phyloP scores from a whole-genome alignment of 352 stramenopile species.

The Pythium vanterpoolii region DNA sequence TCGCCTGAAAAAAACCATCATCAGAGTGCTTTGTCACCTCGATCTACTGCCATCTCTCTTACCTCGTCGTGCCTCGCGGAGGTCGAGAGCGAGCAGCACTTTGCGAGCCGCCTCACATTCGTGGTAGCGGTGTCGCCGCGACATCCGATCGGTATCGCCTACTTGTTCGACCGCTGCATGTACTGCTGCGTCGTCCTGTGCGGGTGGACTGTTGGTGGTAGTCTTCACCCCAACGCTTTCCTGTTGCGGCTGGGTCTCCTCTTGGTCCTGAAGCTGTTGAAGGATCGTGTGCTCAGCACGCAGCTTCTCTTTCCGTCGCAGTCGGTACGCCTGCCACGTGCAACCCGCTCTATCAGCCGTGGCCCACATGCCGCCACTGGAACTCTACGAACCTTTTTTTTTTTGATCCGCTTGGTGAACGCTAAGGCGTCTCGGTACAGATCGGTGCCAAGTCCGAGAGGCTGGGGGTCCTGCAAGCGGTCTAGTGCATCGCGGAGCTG shows the following conservation, averaged over 20 bases:
- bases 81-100: conserved; percentile 21
- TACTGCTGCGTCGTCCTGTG: neutral
- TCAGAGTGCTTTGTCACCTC: neutral
- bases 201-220: neutral
- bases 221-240: too few relatives aligned
- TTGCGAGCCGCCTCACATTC: conserved; percentile 13
- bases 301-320: neutral
- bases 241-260: neutral
- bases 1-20: neutral
- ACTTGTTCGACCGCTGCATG: neutral
- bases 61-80: conserved; percentile 19
- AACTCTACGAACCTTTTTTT: conserved; percentile 45
- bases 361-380: too few relatives aligned
- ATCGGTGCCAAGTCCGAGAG: conserved; percentile 13
- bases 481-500: conserved; percentile 23
- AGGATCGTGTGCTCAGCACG: conserved; percentile 12
- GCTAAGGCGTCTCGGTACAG: conserved; percentile 4
- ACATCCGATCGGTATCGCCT: neutral
- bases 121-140: neutral
- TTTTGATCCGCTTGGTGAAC: conserved; percentile 25
- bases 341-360: neutral
- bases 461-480: conserved; percentile 2
- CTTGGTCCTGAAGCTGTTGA: neutral
- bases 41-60: neutral
- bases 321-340: neutral